Evolutionary conservation across 805 yeast genomes (phyloP).

Genomic region (Suhomyces sp.): DNA sequence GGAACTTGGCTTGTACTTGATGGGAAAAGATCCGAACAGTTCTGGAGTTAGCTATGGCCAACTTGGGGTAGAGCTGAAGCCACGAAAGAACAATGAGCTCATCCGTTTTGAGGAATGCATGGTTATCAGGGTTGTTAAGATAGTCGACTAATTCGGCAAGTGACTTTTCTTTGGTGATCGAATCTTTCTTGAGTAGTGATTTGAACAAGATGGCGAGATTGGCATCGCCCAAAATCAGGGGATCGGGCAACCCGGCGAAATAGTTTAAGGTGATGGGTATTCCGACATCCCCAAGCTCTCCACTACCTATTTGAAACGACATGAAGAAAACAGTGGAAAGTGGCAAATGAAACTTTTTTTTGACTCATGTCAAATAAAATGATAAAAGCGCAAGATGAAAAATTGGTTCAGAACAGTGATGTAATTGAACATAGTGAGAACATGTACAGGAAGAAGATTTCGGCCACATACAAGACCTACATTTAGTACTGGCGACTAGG

Average conservation of each 20-base stretch:
- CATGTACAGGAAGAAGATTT: not conserved
- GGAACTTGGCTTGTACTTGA: constrained; percentile 52
- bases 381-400: not conserved
- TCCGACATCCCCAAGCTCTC: constrained; percentile 30
- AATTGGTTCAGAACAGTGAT: not conserved
- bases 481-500: not conserved
- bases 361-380: not conserved
- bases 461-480: not conserved
- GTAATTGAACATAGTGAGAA: not conserved
- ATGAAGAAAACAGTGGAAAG: not conserved
- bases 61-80: constrained; percentile 80
- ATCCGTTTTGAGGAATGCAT: constrained; percentile 27
- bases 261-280: constrained; percentile 61
- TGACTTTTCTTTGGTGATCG: constrained; percentile 83
- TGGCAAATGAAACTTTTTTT: not conserved
- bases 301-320: constrained; percentile 1
- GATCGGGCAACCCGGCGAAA: constrained; percentile 74
- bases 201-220: constrained; percentile 63
- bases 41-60: constrained; percentile 69
- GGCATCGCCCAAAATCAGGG: constrained; percentile 33
- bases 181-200: constrained; percentile 71
- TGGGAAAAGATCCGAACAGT: constrained; percentile 62
- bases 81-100: constrained; percentile 59
- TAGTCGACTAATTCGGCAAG: constrained; percentile 48
- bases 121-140: constrained; percentile 8